Conservation (phyloP, 2,329 filamentous ascomycete species). For the Fusarium sp. region DNA sequence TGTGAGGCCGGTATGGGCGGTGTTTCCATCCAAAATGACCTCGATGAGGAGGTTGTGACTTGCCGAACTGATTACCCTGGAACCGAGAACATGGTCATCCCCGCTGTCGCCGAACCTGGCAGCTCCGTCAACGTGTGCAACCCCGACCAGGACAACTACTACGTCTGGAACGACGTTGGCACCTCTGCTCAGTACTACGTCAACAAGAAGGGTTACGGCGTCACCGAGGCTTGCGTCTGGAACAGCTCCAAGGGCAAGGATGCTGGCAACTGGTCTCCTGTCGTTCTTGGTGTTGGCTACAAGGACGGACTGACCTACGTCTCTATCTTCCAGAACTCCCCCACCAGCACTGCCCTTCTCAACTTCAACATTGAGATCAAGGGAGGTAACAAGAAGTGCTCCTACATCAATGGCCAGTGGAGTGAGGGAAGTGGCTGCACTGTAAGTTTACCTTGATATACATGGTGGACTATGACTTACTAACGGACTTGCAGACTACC, state of each 20-base stretch:
- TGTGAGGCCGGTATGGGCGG: slow-evolving; percentile 80
- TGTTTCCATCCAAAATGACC: slow-evolving; percentile 81
- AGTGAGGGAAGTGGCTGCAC: slow-evolving; percentile 78
- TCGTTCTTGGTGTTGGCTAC: slow-evolving; percentile 86
- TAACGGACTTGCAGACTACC: slow-evolving; percentile 57
- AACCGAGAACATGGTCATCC: slow-evolving; percentile 88
- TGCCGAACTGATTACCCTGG: slow-evolving; percentile 98
- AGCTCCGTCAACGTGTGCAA: slow-evolving; percentile 76
- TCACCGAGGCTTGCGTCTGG: slow-evolving; percentile 83
- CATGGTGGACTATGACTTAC: not conserved
- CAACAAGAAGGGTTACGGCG: slow-evolving; percentile 80
- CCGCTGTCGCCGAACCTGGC: slow-evolving; percentile 74
- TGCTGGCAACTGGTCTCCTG: slow-evolving; percentile 87
- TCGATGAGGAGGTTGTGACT: slow-evolving; percentile 75
- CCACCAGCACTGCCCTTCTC: slow-evolving; percentile 77
- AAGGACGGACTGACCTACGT: slow-evolving; percentile 78
- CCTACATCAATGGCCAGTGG: slow-evolving; percentile 74
- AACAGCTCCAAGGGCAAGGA: slow-evolving; percentile 62
- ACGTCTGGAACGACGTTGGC: slow-evolving; percentile 77
- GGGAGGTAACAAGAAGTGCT: slow-evolving; percentile 75
- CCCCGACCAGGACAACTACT: slow-evolving; percentile 79
- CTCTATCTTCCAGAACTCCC: slow-evolving; percentile 86
- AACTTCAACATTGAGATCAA: slow-evolving; percentile 84
- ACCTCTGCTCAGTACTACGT: slow-evolving; percentile 98
- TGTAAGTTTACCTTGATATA: slow-evolving; percentile 66